Evolutionary conservation across 441 rosid genomes (phyloP).

Genomic region (Erysimum cheiri): DNA sequence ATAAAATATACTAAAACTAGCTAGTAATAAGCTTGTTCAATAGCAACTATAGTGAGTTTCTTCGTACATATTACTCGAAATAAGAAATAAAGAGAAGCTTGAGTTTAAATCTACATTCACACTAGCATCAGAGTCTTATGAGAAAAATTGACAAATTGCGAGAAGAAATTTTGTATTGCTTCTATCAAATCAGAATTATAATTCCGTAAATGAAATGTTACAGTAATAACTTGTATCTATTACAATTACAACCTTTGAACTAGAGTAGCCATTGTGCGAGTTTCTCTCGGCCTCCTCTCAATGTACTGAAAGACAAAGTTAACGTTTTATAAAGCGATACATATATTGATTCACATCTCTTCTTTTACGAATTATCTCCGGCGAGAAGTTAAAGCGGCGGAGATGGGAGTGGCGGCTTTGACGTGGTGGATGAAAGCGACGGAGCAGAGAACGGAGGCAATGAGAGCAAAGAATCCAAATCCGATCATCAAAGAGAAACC

Average conservation of each 20-base stretch:
- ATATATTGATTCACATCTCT: background rate
- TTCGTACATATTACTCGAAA: background rate
- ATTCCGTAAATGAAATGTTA: background rate
- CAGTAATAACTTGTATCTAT: background rate
- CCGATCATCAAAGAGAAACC: slow-evolving; percentile 71
- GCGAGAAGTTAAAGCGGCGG: slow-evolving; percentile 13
- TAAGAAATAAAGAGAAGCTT: background rate
- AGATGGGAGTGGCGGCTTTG: slow-evolving; percentile 43
- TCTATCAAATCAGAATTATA: background rate
- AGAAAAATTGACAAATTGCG: background rate
- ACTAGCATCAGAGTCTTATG: background rate
- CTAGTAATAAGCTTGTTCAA: slow-evolving; percentile 4
- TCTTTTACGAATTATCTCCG: background rate
- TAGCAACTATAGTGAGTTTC: slow-evolving; percentile 10
- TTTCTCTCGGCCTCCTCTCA: background rate
- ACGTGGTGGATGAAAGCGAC: slow-evolving; percentile 66
- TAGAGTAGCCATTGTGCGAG: background rate
- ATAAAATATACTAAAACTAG: background rate
- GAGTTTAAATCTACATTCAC: background rate
- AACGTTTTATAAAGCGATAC: background rate
- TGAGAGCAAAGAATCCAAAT: slow-evolving; percentile 64
- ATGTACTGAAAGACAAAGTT: background rate
- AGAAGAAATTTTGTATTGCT: background rate
- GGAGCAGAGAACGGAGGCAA: slow-evolving; percentile 69
- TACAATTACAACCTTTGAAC: background rate